These are phyloP conservation scores for Abrus pulchellus DNA, from an alignment of 306 rosid genomes.

Conservation along the genomic window DNA sequence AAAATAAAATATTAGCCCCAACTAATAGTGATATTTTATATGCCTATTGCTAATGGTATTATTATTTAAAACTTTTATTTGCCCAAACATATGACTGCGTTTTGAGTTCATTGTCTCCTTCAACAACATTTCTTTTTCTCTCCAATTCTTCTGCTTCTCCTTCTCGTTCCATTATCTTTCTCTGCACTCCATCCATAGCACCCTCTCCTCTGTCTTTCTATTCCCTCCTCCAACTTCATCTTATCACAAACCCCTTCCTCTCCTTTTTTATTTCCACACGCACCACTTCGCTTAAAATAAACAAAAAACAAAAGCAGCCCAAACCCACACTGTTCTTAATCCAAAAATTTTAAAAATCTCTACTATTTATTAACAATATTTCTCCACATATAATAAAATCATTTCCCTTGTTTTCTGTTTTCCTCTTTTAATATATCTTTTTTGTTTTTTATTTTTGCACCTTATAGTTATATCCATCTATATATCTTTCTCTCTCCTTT, in stretches of 20 bases:
- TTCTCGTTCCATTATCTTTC: conserved; percentile 52
- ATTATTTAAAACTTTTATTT: conserved; percentile 63
- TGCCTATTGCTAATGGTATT: conserved; percentile 35
- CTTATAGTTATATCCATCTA: neutral
- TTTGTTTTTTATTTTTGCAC: conserved; percentile 21
- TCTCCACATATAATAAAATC: conserved; percentile 51
- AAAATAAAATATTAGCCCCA: conserved; percentile 51
- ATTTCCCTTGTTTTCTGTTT: conserved; percentile 75
- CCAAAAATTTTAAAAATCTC: neutral
- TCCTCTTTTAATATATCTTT: conserved; percentile 41
- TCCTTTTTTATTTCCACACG: conserved; percentile 23
- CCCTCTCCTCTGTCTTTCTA: neutral
- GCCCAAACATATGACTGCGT: conserved; percentile 70
- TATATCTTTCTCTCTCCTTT: conserved; percentile 48
- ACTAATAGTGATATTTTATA: conserved; percentile 53
- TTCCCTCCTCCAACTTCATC: neutral
- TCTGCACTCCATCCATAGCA: conserved; percentile 59
- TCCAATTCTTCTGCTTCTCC: neutral
- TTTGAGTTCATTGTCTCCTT: conserved; percentile 57
- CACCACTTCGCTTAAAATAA: conserved; percentile 65
- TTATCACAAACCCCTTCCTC: neutral
- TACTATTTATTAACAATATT: conserved; percentile 32
- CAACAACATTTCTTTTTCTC: conserved; percentile 4
- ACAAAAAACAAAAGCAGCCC: conserved; percentile 59
- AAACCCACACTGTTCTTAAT: conserved; percentile 46